Conservation (phyloP, 2,329 filamentous ascomycete species). For the Fusarium praegraminearum region DNA sequence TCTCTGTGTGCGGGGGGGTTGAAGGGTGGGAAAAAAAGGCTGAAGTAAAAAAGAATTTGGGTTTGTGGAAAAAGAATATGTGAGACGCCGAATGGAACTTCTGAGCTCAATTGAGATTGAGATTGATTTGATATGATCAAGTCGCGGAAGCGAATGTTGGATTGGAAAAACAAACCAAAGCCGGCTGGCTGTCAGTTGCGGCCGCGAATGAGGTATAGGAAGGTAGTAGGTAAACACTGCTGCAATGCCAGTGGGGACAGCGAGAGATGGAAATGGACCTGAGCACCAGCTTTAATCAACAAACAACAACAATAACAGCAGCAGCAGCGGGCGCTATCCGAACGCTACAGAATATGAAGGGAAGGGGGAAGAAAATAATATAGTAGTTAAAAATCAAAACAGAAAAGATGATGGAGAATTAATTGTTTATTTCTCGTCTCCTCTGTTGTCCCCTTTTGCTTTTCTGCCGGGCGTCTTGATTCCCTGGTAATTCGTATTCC, state of each 20-base stretch:
- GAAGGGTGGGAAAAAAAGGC: not conserved
- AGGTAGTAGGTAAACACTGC: constrained; percentile 1
- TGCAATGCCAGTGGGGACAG: constrained; percentile 25
- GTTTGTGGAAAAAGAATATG: constrained; percentile 13
- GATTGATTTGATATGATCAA: constrained; percentile 11
- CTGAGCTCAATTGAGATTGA: constrained; percentile 11
- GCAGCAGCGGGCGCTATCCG: constrained; percentile 19
- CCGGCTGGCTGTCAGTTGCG: constrained; percentile 36
- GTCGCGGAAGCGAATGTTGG: constrained; percentile 27
- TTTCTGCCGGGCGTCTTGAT: constrained; percentile 12
- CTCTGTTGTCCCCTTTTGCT: constrained; percentile 26
- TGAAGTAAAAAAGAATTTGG: constrained; percentile 8
- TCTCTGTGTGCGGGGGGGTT: constrained; percentile 6
- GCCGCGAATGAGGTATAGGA: constrained; percentile 18
- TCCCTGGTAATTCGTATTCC: constrained; percentile 13
- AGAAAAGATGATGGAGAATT: constrained; percentile 17
- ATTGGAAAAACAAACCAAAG: constrained; percentile 32
- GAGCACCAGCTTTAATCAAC: constrained; percentile 31
- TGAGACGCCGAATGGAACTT: constrained; percentile 25
- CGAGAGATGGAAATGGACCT: constrained; percentile 8
- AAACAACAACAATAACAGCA: constrained; percentile 2
- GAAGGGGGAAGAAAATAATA: not conserved
- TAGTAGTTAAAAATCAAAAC: not conserved
- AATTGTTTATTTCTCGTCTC: constrained; percentile 4
- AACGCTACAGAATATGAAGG: constrained; percentile 10